Base-by-base conservation (phyloP, 805 yeast species). In the Pichia paraexigua region DNA sequence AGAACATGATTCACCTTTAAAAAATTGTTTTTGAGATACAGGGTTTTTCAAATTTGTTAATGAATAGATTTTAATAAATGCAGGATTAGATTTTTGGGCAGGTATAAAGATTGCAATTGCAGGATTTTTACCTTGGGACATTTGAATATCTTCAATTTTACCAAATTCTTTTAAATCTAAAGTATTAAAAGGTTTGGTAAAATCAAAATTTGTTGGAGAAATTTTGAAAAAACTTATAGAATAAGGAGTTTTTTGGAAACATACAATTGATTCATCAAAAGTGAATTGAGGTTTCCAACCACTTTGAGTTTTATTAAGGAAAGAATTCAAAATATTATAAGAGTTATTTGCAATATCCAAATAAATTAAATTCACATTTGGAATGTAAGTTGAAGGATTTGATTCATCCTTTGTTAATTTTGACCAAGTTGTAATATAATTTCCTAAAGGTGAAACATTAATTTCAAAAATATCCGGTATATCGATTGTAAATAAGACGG, bases 241-340 rank as follows among this genome's bases (percentile, higher is more conserved):
- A 63, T 76, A 79, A 50, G 70, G 67, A 54, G 71, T 72, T 30
- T 57, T 49, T 57, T 76, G 60, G 64, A 83, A 78, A 45, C 88
- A 85, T 67, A 85, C 74, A 57, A 78, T 73, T 57, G 77, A 73
- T 72, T 90, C 96, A 66, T 90, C 94, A 54, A 77, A 76, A 10
- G 95, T 86, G 66, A 84, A 90, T 70, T 89, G 96, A n/a, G 95
- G 86, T 64, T 80, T 78, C 97, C 98, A 92, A 25, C 92, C 92
- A 56, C 81, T 79, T 71, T 92, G 97, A 48, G 82, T 81, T 68
- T 85, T 87, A 58, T 87, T 85, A 48, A 85, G 73, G 75, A 85
- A 90, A 56, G 81, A 70, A 48, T 79, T 70, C 8, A 63, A 47
- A 15, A 61, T 53, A 18, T 51, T 54, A 27, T 51, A 58, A 5